These are phyloP conservation scores for Porogramme epimiltina DNA, from an alignment of 1,284 basidiomycete genomes.

Conservation along the genomic window DNA sequence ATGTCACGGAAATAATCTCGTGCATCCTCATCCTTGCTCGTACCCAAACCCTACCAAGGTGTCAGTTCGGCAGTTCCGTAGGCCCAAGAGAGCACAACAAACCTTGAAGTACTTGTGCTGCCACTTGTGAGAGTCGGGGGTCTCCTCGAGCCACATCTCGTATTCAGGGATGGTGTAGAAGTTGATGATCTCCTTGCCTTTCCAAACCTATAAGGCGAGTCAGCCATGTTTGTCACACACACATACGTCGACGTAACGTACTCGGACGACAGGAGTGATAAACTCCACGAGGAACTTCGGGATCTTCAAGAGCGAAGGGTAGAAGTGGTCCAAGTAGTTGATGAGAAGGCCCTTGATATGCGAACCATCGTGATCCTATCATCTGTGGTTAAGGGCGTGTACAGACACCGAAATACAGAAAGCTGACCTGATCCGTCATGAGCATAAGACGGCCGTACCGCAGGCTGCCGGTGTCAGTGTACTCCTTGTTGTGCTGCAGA, in stretches of 20 bases:
- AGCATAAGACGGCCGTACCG: conserved; percentile 98
- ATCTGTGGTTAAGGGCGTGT: not conserved
- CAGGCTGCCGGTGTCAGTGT: conserved; percentile 70
- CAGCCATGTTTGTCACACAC: not conserved
- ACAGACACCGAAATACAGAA: not conserved
- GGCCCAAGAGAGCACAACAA: conserved; percentile 15
- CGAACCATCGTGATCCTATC: conserved; percentile 97
- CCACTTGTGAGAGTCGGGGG: conserved; percentile 86
- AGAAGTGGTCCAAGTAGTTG: conserved; percentile 98
- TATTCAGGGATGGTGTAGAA: conserved; percentile 99
- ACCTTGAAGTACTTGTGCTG: conserved; percentile 96
- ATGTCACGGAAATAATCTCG: conserved; percentile 94
- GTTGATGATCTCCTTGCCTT: conserved; percentile 80
- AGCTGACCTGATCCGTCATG: conserved; percentile 95
- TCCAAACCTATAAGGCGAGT: conserved; percentile 56
- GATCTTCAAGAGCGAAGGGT: conserved; percentile 91
- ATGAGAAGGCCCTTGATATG: conserved; percentile 99
- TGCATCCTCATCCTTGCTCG: conserved; percentile 86
- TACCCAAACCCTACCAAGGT: conserved; percentile 84
- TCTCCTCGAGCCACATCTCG: conserved; percentile 87
- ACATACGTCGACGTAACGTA: conserved; percentile 41
- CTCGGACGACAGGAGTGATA: conserved; percentile 97
- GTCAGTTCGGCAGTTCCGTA: not conserved
- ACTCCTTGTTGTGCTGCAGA: conserved; percentile 92
- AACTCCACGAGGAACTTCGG: conserved; percentile 97